A percentile compares a stretch with the other conserved stretches of the same genome.
phyloP scores from a whole-genome alignment of 208 protist species.

The Kentomonas sorsogonicus region DNA sequence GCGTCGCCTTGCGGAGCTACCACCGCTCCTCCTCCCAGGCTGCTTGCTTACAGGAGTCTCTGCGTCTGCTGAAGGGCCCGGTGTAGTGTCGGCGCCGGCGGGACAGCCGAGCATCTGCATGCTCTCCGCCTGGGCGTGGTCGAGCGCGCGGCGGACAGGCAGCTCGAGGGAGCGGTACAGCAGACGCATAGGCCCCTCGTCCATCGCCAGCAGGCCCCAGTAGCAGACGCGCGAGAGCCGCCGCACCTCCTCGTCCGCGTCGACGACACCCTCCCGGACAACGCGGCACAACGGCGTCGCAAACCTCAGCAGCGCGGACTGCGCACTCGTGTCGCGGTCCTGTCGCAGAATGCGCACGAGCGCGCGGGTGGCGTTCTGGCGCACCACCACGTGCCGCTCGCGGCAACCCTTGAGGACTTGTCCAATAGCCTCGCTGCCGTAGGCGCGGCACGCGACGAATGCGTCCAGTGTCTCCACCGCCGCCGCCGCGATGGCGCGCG shows the following conservation, averaged over 20 bases:
- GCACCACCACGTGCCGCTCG: constrained; percentile 31
- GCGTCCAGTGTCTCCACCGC: constrained; percentile 24
- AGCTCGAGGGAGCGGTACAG: constrained; percentile 28
- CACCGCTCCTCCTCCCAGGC: no score
- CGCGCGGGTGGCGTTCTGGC: constrained; percentile 26
- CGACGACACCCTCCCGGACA: constrained; percentile 25
- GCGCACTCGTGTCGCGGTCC: constrained; percentile 26
- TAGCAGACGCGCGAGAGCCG: constrained; percentile 28
- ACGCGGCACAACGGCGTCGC: constrained; percentile 28
- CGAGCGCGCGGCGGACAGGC: constrained; percentile 20
- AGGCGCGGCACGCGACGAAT: constrained; percentile 26
- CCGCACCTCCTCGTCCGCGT: constrained; percentile 44
- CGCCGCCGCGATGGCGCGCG: constrained; percentile 14
- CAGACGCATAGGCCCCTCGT: constrained; percentile 27
- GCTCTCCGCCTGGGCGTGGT: constrained; percentile 3
- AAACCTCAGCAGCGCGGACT: constrained; percentile 29
- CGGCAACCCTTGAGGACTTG: constrained; percentile 34
- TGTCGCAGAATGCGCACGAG: constrained; percentile 34
- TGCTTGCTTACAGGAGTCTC: no score
- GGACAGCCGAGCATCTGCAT: constrained; percentile 21
- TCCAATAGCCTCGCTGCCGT: constrained; percentile 33
- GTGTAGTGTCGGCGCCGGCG: no score
- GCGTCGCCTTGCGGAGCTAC: no score
- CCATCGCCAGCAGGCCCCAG: constrained; percentile 35
- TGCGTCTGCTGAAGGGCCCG: no score